phyloP scores from a whole-genome alignment of 2,329 filamentous ascomycete species.

The Ophiocordyceps polyrhachis-furcata region DNA sequence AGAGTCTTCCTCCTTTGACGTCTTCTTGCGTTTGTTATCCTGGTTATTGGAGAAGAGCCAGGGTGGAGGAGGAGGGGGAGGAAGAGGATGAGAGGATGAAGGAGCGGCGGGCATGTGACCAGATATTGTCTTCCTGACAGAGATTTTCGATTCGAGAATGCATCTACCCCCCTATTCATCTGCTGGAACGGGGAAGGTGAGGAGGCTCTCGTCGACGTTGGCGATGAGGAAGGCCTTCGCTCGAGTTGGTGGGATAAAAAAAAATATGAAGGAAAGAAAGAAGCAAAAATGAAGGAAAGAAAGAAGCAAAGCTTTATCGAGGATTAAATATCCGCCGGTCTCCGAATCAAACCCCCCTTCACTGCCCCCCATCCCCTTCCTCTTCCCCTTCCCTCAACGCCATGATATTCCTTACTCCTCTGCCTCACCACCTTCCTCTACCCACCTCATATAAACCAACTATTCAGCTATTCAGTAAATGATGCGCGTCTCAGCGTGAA shows the following conservation, averaged over 20 bases:
- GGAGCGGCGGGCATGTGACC: background rate
- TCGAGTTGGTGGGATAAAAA: background rate
- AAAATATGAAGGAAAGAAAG: too few relatives aligned
- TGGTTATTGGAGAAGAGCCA: background rate
- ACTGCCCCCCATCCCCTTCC: background rate
- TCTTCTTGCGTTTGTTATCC: conserved; percentile 15
- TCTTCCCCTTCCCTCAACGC: background rate
- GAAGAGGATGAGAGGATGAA: background rate
- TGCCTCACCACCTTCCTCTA: background rate
- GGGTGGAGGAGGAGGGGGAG: background rate
- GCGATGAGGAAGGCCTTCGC: too few relatives aligned
- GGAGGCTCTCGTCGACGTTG: background rate
- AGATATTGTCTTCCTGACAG: background rate
- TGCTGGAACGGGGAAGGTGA: background rate
- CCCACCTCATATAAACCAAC: background rate
- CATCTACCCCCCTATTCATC: too few relatives aligned
- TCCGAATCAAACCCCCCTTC: conserved; percentile 1
- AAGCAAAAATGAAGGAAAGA: background rate
- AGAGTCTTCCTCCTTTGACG: conserved; percentile 5
- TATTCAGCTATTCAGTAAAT: too few relatives aligned
- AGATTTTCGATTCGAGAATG: background rate
- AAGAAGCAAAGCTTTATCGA: conserved; percentile 1
- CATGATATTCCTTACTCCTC: too few relatives aligned
- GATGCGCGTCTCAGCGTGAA: background rate
- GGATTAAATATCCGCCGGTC: conserved; percentile 4